Evolutionary conservation across 2,329 filamentous ascomycete species (phyloP).

Genomic region (Pezicula rhizophila): DNA sequence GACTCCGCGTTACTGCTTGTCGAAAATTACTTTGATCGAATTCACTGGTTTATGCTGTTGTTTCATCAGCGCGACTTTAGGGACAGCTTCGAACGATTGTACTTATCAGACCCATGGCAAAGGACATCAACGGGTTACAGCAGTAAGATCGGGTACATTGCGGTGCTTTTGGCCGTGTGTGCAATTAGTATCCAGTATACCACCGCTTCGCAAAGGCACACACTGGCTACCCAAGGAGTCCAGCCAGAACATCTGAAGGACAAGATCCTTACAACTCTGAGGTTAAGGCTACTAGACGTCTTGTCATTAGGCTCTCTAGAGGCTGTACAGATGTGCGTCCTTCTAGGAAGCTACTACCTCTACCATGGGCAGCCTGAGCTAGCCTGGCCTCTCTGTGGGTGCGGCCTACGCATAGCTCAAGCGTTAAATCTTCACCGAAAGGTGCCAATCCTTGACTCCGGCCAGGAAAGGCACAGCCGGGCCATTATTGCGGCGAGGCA

Average conservation of each 20-base stretch:
- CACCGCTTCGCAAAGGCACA: background rate
- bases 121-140: constrained; percentile 10
- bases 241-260: background rate
- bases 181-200: constrained; percentile 21
- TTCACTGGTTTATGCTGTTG: constrained; percentile 34
- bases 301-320: constrained; percentile 17
- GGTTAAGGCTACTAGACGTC: background rate
- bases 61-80: constrained; percentile 30
- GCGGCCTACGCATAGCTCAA: constrained; percentile 30
- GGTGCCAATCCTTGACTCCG: background rate
- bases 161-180: constrained; percentile 19
- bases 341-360: constrained; percentile 32
- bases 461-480: background rate
- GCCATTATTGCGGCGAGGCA: constrained; percentile 23
- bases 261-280: background rate
- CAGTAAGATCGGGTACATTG: constrained; percentile 9
- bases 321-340: constrained; percentile 28
- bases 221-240: background rate
- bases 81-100: constrained; percentile 4
- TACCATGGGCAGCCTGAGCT: constrained; percentile 30
- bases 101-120: constrained; percentile 6
- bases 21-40: constrained; percentile 32
- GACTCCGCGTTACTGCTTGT: constrained; percentile 23
- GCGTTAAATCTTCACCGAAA: constrained; percentile 27
- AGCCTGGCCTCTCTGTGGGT: constrained; percentile 34